phyloP scores from a whole-genome alignment of 768 basidiomycete genomes.

The Suillus plorans region DNA sequence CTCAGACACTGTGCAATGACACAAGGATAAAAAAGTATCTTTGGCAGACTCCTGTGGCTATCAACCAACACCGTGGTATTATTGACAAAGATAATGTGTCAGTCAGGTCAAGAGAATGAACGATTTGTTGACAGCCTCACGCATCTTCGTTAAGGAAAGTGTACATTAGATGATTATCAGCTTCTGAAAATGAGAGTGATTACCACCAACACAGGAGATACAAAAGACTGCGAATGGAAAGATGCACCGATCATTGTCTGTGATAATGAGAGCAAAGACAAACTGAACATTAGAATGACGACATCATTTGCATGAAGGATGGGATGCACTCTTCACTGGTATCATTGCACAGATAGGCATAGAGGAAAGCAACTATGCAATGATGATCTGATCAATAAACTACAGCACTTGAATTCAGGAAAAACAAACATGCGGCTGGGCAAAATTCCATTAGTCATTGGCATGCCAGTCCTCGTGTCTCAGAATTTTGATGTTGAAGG shows the following conservation, averaged over 20 bases:
- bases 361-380: slow-evolving; percentile 12
- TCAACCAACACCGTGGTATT: slow-evolving; percentile 30
- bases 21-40: slow-evolving; percentile 16
- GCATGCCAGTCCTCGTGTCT: slow-evolving; percentile 39
- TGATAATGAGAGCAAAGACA: slow-evolving; percentile 37
- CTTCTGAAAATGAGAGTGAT: slow-evolving; percentile 20
- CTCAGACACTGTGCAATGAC: not conserved
- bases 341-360: slow-evolving; percentile 26
- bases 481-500: slow-evolving; percentile 39
- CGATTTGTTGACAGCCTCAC: slow-evolving; percentile 22
- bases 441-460: slow-evolving; percentile 33
- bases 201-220: not conserved
- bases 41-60: slow-evolving; percentile 37
- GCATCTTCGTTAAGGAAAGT: slow-evolving; percentile 25
- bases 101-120: slow-evolving; percentile 21
- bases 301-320: not conserved
- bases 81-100: slow-evolving; percentile 26
- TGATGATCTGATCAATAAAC: slow-evolving; percentile 2
- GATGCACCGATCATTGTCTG: slow-evolving; percentile 36
- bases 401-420: slow-evolving; percentile 23
- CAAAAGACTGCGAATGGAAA: slow-evolving; percentile 19
- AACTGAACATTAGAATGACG: slow-evolving; percentile 30
- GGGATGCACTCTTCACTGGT: slow-evolving; percentile 7
- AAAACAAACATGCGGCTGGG: slow-evolving; percentile 12
- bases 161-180: slow-evolving; percentile 23